Conservation (phyloP, 2,329 filamentous ascomycete species). For the Fusarium sp. region DNA sequence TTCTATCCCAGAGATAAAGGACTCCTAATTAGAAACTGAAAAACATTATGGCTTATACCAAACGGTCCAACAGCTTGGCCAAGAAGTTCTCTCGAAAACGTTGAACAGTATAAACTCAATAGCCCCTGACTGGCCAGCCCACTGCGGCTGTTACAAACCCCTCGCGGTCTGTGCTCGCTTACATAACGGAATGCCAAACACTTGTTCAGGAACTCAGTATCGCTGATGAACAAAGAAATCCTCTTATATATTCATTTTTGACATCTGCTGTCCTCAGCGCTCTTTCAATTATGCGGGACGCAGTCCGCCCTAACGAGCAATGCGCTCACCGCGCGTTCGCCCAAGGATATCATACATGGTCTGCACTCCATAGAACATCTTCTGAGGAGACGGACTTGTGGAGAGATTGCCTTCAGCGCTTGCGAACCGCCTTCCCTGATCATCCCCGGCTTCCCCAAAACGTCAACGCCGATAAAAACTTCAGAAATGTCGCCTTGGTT, state of each 20-base stretch:
- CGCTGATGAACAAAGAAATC: too few species aligned
- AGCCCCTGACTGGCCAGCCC: too few species aligned
- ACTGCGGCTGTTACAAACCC: too few species aligned
- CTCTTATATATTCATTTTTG: not conserved
- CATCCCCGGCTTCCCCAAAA: conserved; percentile 9
- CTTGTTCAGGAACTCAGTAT: not conserved
- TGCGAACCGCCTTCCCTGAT: conserved; percentile 11
- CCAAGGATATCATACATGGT: conserved; percentile 20
- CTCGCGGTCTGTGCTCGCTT: not conserved
- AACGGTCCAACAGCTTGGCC: too few species aligned
- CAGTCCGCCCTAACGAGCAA: conserved; percentile 11
- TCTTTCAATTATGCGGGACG: not conserved
- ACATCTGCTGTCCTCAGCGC: too few species aligned
- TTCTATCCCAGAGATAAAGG: too few species aligned
- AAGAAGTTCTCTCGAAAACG: too few species aligned
- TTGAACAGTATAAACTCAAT: too few species aligned
- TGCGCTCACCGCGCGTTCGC: not conserved
- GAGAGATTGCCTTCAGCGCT: not conserved
- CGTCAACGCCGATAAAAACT: not conserved
- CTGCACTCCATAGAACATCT: not conserved
- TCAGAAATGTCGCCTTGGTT: not conserved
- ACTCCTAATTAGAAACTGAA: too few species aligned
- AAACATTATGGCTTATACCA: too few species aligned
- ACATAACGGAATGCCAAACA: not conserved
- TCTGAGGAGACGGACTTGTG: not conserved